These are phyloP conservation scores for Trichoderma afroharzianum DNA, from an alignment of 2,329 filamentous ascomycete genomes.

Conservation along the genomic window DNA sequence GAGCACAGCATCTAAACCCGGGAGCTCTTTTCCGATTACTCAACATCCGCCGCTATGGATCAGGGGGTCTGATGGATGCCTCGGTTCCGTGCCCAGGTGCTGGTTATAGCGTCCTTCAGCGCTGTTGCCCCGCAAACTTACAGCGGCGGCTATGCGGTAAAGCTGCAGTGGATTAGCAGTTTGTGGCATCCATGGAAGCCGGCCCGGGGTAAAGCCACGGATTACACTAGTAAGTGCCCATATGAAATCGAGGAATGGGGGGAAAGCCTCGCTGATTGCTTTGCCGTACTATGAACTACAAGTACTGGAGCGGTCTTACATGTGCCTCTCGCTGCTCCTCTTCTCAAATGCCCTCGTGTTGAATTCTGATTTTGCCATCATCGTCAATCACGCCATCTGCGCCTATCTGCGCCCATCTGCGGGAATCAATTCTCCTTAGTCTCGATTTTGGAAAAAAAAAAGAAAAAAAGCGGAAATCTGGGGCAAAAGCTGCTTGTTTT, in stretches of 20 bases:
- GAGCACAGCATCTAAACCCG: neutral
- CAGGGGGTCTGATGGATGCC: neutral
- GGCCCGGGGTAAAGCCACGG: neutral
- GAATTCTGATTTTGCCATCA: constrained; percentile 1
- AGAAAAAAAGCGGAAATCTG: neutral
- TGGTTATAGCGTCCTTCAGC: neutral
- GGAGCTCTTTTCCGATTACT: neutral
- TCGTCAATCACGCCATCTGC: neutral
- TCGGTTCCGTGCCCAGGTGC: neutral
- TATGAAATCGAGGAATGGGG: no score
- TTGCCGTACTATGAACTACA: neutral
- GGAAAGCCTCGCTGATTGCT: neutral
- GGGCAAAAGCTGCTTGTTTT: neutral
- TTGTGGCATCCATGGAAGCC: neutral
- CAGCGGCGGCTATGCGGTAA: neutral
- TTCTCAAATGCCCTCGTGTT: neutral
- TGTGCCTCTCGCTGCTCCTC: neutral
- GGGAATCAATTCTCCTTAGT: neutral
- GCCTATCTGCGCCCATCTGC: neutral
- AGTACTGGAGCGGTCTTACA: neutral
- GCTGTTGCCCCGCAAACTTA: neutral
- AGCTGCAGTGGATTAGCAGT: neutral
- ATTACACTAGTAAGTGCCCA: no score
- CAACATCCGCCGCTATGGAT: neutral
- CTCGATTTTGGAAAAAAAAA: neutral